A percentile compares a stretch with the other conserved stretches of the same genome.
These are phyloP conservation scores for Stenocarpella maydis DNA, from an alignment of 2,329 filamentous ascomycete species.

Conservation along the genomic window DNA sequence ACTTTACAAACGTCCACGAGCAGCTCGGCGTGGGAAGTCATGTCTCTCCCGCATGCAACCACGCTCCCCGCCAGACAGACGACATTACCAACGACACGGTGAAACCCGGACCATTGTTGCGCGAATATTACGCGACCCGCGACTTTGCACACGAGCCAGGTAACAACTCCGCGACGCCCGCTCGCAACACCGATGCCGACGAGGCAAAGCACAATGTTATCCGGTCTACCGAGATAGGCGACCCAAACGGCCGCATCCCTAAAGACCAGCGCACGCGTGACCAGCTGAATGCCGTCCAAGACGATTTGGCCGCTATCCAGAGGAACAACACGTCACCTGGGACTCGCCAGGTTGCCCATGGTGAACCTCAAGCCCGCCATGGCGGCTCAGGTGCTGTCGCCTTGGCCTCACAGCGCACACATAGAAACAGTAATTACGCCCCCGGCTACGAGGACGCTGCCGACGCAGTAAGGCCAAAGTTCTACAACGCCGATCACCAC, in stretches of 20 bases:
- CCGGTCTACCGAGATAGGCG: slow-evolving; percentile 10
- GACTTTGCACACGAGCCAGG: neutral
- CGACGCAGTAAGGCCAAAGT: slow-evolving; percentile 1
- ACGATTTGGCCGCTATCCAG: neutral
- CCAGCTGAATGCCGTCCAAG: neutral
- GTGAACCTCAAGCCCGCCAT: neutral
- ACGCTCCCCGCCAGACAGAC: neutral
- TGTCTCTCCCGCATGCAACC: neutral
- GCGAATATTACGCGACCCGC: neutral
- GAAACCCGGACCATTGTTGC: neutral
- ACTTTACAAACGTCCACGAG: slow-evolving; percentile 17
- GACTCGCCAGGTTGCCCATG: neutral
- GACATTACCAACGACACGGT: slow-evolving; percentile 5
- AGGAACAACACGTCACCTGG: neutral
- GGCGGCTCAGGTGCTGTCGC: neutral
- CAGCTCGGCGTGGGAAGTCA: neutral
- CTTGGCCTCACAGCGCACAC: slow-evolving; percentile 2
- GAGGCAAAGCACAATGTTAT: neutral
- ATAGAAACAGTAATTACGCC: slow-evolving; percentile 25
- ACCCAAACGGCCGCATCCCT: slow-evolving; percentile 22
- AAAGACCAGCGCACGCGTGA: neutral
- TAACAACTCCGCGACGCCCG: neutral
- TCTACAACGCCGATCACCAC: slow-evolving; percentile 5
- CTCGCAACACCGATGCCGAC: neutral
- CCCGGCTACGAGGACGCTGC: slow-evolving; percentile 23